Evolutionary conservation across 768 basidiomycete genomes (phyloP).

Genomic region (Stropharia rugosoannulata): DNA sequence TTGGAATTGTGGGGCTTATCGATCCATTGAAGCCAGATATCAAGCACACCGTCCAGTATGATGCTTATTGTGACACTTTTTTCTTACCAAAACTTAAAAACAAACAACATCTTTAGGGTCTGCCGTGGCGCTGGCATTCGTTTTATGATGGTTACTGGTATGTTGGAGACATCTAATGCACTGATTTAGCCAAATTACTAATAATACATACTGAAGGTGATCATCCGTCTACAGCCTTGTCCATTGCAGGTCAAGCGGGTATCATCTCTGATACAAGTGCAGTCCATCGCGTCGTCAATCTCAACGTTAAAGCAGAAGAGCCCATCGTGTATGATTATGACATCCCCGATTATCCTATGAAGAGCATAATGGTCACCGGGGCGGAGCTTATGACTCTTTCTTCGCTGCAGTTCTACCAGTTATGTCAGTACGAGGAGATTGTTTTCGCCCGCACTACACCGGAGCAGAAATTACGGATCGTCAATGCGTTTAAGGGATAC

Average conservation of each 20-base stretch:
- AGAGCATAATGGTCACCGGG: constrained; percentile 43
- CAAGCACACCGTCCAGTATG: constrained; percentile 41
- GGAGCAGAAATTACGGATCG: constrained; percentile 65
- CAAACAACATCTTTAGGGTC: constrained; percentile 17
- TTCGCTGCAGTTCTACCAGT: constrained; percentile 28
- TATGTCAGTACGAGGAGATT: constrained; percentile 42
- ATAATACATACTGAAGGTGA: constrained; percentile 27
- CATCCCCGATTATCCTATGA: constrained; percentile 20
- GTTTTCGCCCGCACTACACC: constrained; percentile 66
- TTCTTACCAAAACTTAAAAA: not conserved
- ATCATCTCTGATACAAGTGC: constrained; percentile 41
- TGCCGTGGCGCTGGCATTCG: constrained; percentile 58
- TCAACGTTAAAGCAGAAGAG: constrained; percentile 24
- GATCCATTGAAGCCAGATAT: constrained; percentile 61
- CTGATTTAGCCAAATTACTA: constrained; percentile 15
- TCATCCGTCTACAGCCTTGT: constrained; percentile 57
- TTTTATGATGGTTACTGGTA: constrained; percentile 61
- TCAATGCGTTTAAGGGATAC: constrained; percentile 52
- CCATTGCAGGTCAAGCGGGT: constrained; percentile 62
- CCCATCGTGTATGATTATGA: constrained; percentile 29
- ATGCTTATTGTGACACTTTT: not conserved
- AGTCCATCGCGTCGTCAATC: constrained; percentile 37
- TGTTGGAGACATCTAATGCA: not conserved
- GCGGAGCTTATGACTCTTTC: constrained; percentile 34
- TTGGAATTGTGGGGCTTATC: constrained; percentile 59